Percentiles rank a stretch among this genome's conserved stretches.
Conservation (phyloP, 164 flowering plant species). For the Buxus sempervirens region DNA sequence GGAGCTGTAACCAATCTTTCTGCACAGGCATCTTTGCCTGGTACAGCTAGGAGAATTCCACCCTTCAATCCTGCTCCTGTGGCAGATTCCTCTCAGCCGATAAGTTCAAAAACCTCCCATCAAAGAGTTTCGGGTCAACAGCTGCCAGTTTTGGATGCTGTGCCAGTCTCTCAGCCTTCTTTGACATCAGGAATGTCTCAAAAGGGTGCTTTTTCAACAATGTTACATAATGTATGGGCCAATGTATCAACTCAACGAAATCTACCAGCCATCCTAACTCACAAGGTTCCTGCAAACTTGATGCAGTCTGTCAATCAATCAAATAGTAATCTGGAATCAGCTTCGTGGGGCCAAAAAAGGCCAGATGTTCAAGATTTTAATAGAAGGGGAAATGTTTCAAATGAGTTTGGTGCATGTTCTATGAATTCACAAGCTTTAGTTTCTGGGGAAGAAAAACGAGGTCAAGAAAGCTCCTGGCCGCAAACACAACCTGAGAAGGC, state of each 20-base stretch:
- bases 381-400: conserved; percentile 24
- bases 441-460: conserved; percentile 29
- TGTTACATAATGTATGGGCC: conserved; percentile 41
- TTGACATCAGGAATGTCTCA: conserved; percentile 29
- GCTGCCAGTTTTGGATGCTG: conserved; percentile 31
- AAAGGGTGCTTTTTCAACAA: conserved; percentile 38
- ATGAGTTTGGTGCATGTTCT: conserved; percentile 30
- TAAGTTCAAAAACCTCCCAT: conserved; percentile 20
- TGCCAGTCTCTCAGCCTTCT: conserved; percentile 32
- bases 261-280: conserved; percentile 23
- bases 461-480: conserved; percentile 32
- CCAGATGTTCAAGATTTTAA: conserved; percentile 33
- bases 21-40: conserved; percentile 27
- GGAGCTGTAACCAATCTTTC: conserved; percentile 31
- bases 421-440: conserved; percentile 25
- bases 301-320: conserved; percentile 29
- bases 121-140: conserved; percentile 31
- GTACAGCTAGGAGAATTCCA: conserved; percentile 19
- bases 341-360: conserved; percentile 23
- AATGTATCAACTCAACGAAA: conserved; percentile 40
- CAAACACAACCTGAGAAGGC: conserved; percentile 21
- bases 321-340: conserved; percentile 27
- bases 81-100: conserved; percentile 26
- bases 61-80: conserved; percentile 27
- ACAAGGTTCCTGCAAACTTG: conserved; percentile 27